Evolutionary conservation across 352 stramenopile genomes (phyloP), one percentile per base, ranked within the genome.

Genomic region (Pythium biforme): DNA sequence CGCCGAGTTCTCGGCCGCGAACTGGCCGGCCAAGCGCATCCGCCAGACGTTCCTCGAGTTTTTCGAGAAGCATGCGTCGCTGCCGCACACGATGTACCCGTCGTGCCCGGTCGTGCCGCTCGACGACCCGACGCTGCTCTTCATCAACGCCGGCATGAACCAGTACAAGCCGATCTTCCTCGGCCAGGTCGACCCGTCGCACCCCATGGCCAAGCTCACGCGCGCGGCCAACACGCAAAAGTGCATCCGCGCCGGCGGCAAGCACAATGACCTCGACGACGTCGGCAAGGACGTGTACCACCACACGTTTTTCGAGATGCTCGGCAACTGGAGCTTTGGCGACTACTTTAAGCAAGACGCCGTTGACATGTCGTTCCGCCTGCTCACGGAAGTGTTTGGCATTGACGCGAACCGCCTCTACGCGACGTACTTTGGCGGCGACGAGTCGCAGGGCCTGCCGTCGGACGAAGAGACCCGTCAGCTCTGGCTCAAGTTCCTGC

Each of bases 261-360:
- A 99, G 75, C 97, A 99, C 82, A 99, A 99, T 72, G 97, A 99
- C 80, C 87, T 99, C 37, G 97, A 99, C 60, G 97, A 99, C 76
- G 97, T 99, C 8, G 97, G 97, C 46, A 96, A 96, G 68, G 97
- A 99, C 81, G 97, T 97, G 33, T 99, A 99, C 76, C 97, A 99
- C 79, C 97, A 99, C 76, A 99, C 97, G 26, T 99, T 99, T 74
- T 99, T 99, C 73, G 97, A 99, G 74, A 99, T 99, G 97, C 78
- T 99, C 29, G 97, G 97, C 26, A 98, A 96, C 68, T 99, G 97
- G 97, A 98, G 82, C 43, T 99, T 99, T 80, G 97, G 96, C 50
- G 80, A 99, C 79, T 99, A 99, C 77, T 99, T 99, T 69, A 99
- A 99, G 84, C 74, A 97, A 43, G 96, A 99, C 62, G 96, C 97